Conservation (phyloP, 306 rosid genomes). For the Cucumis melo region DNA sequence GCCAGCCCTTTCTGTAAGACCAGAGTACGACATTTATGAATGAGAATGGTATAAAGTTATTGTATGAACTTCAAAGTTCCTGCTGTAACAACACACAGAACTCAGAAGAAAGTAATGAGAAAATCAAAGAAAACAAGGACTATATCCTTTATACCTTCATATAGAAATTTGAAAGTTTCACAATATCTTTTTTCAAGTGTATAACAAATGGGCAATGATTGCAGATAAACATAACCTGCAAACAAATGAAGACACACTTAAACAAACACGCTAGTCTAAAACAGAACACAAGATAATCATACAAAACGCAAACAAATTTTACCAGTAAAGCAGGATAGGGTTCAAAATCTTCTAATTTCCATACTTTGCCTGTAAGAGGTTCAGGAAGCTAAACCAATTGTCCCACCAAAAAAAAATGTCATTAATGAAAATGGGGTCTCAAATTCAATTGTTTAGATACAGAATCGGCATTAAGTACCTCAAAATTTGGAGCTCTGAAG, state of each 20-base stretch:
- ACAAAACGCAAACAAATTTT: background rate
- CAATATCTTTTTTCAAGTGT: conserved; percentile 67
- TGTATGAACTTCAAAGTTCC: background rate
- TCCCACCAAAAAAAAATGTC: background rate
- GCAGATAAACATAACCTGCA: conserved; percentile 98
- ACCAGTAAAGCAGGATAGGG: conserved; percentile 85
- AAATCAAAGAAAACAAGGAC: background rate
- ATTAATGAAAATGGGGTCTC: background rate
- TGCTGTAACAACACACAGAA: background rate
- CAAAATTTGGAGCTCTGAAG: conserved; percentile 70
- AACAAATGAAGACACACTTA: background rate
- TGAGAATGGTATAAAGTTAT: background rate
- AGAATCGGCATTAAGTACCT: conserved; percentile 24
- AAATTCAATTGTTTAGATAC: background rate
- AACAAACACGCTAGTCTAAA: background rate
- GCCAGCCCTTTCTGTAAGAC: conserved; percentile 71
- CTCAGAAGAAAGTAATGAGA: conserved; percentile 7
- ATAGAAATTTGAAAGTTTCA: conserved; percentile 60
- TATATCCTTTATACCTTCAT: conserved; percentile 42
- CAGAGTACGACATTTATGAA: conserved; percentile 3
- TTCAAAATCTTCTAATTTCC: conserved; percentile 83
- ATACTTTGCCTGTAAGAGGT: conserved; percentile 79
- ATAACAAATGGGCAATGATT: conserved; percentile 91
- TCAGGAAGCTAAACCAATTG: conserved; percentile 52
- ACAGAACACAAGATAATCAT: background rate